Evolutionary conservation across 2,329 filamentous ascomycete species (phyloP), one percentile per base, ranked within the genome.

Genomic region (Huntiella decipiens): DNA sequence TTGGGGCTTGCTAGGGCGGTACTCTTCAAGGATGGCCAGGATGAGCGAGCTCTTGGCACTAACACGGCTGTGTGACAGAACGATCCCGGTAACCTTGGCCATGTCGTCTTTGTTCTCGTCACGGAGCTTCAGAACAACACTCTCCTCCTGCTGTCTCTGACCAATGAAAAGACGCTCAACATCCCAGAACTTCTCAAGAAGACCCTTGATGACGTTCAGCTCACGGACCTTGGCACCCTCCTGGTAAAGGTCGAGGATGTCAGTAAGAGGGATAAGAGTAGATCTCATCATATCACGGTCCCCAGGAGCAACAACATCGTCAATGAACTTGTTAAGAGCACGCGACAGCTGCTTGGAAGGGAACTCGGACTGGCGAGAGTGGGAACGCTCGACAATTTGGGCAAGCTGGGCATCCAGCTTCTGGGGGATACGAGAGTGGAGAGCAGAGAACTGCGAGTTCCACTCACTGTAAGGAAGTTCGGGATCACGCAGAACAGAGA

Each of bases 91-190:
- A 51, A 96, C 84, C 59, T 79, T 81, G 55, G 70, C 61, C 53
- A 92, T 80, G 58, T 93, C 84, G 32, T 96, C 91, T 68, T 88
- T 95, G 71, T 98, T 81, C 66, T 93, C 82, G 54, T 98, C 91
- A 68, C 91, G 82, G 12, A 98, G 82, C 61, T 81, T 84, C 45
- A 98, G 73, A 51, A 98, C 79, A 52, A 94, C 86, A 56, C 93
- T 86, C 60, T 98, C 91, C 53, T 96, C 87, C 54, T 93, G 83
- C 52, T 73, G 73, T 52, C 82, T 82, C 52, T 84, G 79, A 41
- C 81, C 80, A 34, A 84, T 84, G 68, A 98, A 98, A 37, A 92
- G 73, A 52, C 72, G 74, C 70, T 98, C 91, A 6, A 93, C 78
- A 22, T 78, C 71, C 56, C 74, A 81, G 66, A 94, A 98, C 56